phyloP scores from a whole-genome alignment of 495 filamentous ascomycete genomes.

The Elasticomyces elasticus region DNA sequence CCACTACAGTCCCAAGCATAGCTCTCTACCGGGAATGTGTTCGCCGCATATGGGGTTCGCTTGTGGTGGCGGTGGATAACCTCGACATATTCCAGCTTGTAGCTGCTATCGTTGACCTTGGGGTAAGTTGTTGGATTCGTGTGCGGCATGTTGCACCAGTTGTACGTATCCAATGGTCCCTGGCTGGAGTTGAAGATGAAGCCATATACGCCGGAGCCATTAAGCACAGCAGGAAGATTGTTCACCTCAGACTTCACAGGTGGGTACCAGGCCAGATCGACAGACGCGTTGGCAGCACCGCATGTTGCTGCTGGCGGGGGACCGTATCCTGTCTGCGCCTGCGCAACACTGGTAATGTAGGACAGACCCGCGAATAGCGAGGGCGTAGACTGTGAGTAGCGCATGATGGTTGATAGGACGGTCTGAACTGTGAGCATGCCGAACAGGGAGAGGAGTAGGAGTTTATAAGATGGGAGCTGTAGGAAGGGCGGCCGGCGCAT shows the following conservation, averaged over 20 bases:
- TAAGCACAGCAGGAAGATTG: conserved; percentile 42
- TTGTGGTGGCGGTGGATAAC: conserved; percentile 66
- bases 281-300: conserved; percentile 15
- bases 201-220: conserved; percentile 46
- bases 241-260: conserved; percentile 49
- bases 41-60: conserved; percentile 58
- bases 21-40: conserved; percentile 55
- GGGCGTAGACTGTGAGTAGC: conserved; percentile 7
- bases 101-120: conserved; percentile 34
- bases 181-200: conserved; percentile 54
- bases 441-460: conserved; percentile 8
- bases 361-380: conserved; percentile 6
- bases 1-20: conserved; percentile 41
- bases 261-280: conserved; percentile 47
- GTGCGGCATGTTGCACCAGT: conserved; percentile 73
- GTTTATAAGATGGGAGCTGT: conserved; percentile 9
- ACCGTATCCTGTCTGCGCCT: conserved; percentile 2
- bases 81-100: conserved; percentile 56
- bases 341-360: not conserved
- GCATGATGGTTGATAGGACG: conserved; percentile 14
- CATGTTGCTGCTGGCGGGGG: not conserved
- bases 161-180: conserved; percentile 48
- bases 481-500: not conserved
- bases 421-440: conserved; percentile 7
- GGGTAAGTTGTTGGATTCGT: conserved; percentile 49